These are phyloP conservation scores for Hysterangium stoloniferum DNA, from an alignment of 768 basidiomycete genomes.

Conservation along the genomic window DNA sequence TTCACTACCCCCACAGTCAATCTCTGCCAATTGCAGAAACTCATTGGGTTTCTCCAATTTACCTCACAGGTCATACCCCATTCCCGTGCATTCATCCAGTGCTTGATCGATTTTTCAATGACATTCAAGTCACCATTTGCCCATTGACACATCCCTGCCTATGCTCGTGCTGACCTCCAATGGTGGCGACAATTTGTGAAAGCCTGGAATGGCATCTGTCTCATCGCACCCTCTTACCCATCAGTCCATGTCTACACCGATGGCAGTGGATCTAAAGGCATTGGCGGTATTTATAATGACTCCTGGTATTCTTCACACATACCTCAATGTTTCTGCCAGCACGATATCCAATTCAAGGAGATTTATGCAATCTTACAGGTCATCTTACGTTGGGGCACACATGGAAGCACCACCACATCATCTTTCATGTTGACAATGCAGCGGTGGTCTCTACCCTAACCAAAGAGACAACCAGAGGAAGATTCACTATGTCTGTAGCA, in stretches of 20 bases:
- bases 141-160: constrained; percentile 19
- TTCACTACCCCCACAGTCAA: constrained; percentile 11
- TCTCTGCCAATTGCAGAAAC: constrained; percentile 24
- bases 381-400: constrained; percentile 23
- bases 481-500: no score
- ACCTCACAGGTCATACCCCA: constrained; percentile 27
- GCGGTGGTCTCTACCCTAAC: no score
- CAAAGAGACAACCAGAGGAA: no score
- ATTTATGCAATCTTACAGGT: constrained; percentile 22
- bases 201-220: constrained; percentile 24
- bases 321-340: constrained; percentile 18
- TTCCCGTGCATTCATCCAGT: constrained; percentile 22
- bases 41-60: constrained; percentile 29
- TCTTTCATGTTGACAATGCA: constrained; percentile 27
- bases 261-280: constrained; percentile 26
- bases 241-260: constrained; percentile 23
- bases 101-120: constrained; percentile 23
- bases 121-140: constrained; percentile 20
- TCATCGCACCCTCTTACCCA: constrained; percentile 3
- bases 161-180: constrained; percentile 18
- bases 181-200: constrained; percentile 26
- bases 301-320: constrained; percentile 22
- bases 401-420: constrained; percentile 21
- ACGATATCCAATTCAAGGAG: constrained; percentile 28
- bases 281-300: constrained; percentile 17